Evolutionary conservation across 2,329 filamentous ascomycete species (phyloP), one percentile per base, ranked within the genome.

Genomic region (Aureobasidium sp.): DNA sequence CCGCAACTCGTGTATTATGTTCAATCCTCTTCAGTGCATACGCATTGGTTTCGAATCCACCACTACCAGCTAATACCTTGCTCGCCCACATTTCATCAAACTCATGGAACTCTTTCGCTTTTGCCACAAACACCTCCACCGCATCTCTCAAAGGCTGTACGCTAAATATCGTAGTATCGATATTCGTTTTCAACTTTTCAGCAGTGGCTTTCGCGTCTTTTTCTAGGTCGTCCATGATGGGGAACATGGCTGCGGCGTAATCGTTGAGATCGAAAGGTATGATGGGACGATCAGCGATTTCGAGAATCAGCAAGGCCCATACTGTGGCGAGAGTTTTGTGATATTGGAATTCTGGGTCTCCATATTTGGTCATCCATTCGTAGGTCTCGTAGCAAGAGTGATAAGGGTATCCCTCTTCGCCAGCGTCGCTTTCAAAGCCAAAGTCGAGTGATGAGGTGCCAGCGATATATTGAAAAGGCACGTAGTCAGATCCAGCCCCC

Each of bases 361-460:
- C 93, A 70, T 89, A 94, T 4, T 82, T 90, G 18, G 90, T 85
- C 92, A 96, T 96, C 93, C 93, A 97, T 72, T 91, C 83, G 74
- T 93, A 95, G 40, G 87, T 92, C 74, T 97, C 94, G 74, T 95
- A 97, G 78, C 96, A 96, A 68, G 88, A 88, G 76, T 97, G 93
- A 73, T 96, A 97, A 69, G 92, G 91, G 74, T 91, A 93, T 9
- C 93, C 81, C 0, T 90, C 81, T 31, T 79, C 75, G 1, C 72
- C 68, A 2, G 69, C 67, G 18, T 70, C 74, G 56, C 69, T 71
- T 10, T 69, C 67, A 67, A 85, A 85, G 27, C 82, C 82, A 67
- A 85, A 76, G 66, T 85, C 81, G 54, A 85, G 74, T 9, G 74
- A 82, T 2, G 82, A 78, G 43, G 85, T 83, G 47, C 84, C 84